Conservation (phyloP, 176 grass and related monocot species). For the Miscanthus lutarioriparius region DNA sequence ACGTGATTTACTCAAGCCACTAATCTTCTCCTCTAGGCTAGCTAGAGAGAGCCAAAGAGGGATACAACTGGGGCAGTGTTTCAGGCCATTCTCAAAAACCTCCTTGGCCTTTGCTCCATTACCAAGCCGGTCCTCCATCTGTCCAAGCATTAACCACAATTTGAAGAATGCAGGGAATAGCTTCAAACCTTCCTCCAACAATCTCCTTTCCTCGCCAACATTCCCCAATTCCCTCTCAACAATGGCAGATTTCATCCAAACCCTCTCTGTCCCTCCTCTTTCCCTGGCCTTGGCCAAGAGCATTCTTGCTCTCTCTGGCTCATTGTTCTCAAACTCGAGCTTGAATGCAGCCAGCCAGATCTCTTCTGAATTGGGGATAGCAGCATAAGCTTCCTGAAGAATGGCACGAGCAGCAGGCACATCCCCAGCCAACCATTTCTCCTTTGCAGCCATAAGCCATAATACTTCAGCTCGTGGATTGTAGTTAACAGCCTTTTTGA, state of each 20-base stretch:
- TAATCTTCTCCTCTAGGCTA: constrained; percentile 78
- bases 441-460: constrained; percentile 96
- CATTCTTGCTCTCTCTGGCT: constrained; percentile 95
- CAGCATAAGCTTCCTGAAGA: constrained; percentile 92
- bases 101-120: constrained; percentile 60
- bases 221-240: constrained; percentile 86
- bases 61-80: constrained; percentile 67
- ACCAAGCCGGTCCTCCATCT: constrained; percentile 82
- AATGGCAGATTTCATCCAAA: constrained; percentile 97
- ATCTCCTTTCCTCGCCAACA: constrained; percentile 66
- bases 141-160: constrained; percentile 93
- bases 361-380: constrained; percentile 94
- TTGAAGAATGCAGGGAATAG: constrained; percentile 84
- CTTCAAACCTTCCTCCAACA: constrained; percentile 88
- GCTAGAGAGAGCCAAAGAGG: constrained; percentile 89
- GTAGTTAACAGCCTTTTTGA: constrained; percentile 86
- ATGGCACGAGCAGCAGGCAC: constrained; percentile 83
- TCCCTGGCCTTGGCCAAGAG: constrained; percentile 87
- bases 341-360: constrained; percentile 96
- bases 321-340: constrained; percentile 98
- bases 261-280: constrained; percentile 93
- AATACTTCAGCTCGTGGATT: constrained; percentile 87
- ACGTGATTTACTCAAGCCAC: constrained; percentile 83
- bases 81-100: constrained; percentile 77
- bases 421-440: constrained; percentile 93